Evolutionary conservation across 768 basidiomycete genomes (phyloP).

Genomic region (Pholiota conissans): DNA sequence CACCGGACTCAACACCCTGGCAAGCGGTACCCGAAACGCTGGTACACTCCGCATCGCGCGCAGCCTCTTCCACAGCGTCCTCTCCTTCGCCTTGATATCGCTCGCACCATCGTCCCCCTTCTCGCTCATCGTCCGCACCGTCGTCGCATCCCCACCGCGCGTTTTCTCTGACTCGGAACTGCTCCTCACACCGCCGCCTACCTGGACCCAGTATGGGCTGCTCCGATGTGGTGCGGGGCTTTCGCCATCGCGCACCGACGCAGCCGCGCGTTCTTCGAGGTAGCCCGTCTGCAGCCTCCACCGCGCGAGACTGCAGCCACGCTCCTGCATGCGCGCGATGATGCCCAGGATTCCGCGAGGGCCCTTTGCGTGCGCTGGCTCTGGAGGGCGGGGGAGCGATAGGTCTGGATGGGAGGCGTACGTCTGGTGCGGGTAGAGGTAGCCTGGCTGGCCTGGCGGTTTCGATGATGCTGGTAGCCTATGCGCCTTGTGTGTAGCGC

Average conservation of each 20-base stretch:
- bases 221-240: conserved; percentile 16
- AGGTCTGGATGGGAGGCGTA: neutral
- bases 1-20: conserved; percentile 65
- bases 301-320: conserved; percentile 37
- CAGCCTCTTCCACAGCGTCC: conserved; percentile 29
- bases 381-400: neutral
- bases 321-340: conserved; percentile 42
- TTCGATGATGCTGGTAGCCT: no score
- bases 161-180: conserved; percentile 8
- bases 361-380: neutral
- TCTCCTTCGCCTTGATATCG: neutral
- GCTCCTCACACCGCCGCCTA: neutral
- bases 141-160: neutral
- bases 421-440: neutral
- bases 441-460: neutral
- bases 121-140: neutral
- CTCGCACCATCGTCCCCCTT: neutral
- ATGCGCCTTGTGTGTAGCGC: no score
- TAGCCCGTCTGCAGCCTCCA: conserved; percentile 35
- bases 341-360: conserved; percentile 21
- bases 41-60: conserved; percentile 57
- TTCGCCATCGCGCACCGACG: neutral
- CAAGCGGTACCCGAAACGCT: conserved; percentile 70
- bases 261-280: conserved; percentile 15
- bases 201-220: conserved; percentile 18